Conservation (phyloP, 1,139 yeast species). For the Pichia sp. region DNA sequence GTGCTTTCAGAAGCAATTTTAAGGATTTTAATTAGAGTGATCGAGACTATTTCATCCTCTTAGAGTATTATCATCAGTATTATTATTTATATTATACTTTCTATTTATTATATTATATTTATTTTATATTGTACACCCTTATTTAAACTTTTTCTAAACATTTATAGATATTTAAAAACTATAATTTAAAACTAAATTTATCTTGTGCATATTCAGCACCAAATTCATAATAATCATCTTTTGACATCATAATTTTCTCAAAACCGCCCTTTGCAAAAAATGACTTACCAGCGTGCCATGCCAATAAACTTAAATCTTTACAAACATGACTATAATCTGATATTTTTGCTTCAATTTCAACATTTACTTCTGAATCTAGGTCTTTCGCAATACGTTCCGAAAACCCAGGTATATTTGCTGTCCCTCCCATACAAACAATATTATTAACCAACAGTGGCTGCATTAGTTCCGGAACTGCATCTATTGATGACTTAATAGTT, state of each 20-base stretch:
- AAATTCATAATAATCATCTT: constrained; percentile 78
- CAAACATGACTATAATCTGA: constrained; percentile 15
- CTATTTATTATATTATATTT: not conserved
- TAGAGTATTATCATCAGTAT: not conserved
- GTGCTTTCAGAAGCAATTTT: no score
- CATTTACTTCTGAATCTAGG: constrained; percentile 59
- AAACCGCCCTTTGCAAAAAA: constrained; percentile 49
- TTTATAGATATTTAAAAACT: no score
- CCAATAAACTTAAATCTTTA: constrained; percentile 29
- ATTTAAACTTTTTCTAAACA: no score
- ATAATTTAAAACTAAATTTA: constrained; percentile 57
- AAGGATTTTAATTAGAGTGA: no score
- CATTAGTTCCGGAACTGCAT: constrained; percentile 65
- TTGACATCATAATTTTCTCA: constrained; percentile 54
- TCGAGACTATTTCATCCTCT: no score
- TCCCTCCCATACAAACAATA: constrained; percentile 79
- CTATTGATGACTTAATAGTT: constrained; percentile 64
- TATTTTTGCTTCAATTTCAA: constrained; percentile 34
- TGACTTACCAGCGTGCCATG: constrained; percentile 52
- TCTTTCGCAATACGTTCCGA: constrained; percentile 53
- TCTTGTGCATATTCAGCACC: constrained; percentile 78
- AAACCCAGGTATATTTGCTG: constrained; percentile 64
- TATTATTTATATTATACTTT: not conserved
- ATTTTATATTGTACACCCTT: not conserved
- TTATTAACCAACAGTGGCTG: constrained; percentile 78